Conservation (phyloP, 768 basidiomycete genomes). For the Cubamyces lactineus region DNA sequence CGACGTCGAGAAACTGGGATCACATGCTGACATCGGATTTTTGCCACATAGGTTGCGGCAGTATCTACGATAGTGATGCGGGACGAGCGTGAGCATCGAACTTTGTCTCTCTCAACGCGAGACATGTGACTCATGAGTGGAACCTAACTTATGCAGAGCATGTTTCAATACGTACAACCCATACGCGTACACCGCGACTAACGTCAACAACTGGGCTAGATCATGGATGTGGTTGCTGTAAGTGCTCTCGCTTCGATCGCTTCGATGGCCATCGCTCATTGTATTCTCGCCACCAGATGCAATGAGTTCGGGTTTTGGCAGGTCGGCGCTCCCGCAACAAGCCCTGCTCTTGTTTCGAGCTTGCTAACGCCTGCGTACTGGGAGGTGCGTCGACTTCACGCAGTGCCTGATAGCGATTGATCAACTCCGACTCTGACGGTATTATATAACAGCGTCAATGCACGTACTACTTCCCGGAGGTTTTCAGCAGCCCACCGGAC, state of each 20-base stretch:
- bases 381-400: conserved; percentile 34
- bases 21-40: neutral
- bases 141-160: conserved; percentile 24
- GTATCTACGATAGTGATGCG: no score
- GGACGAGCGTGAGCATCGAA: conserved; percentile 28
- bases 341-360: conserved; percentile 54
- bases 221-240: conserved; percentile 78
- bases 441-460: conserved; percentile 51
- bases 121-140: neutral
- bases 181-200: conserved; percentile 53
- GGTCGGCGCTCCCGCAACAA: conserved; percentile 41
- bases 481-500: conserved; percentile 43
- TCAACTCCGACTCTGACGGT: no score
- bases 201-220: conserved; percentile 55
- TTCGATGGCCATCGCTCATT: neutral
- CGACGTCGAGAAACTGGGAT: no score
- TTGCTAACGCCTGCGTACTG: conserved; percentile 59
- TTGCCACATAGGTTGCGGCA: conserved; percentile 44
- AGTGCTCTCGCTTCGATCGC: conserved; percentile 1
- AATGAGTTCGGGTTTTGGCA: conserved; percentile 65
- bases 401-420: no score
- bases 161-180: conserved; percentile 48
- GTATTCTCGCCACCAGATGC: conserved; percentile 46
- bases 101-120: neutral
- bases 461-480: conserved; percentile 63